phyloP scores from a whole-genome alignment of 108 stramenopile species.

The Skeletonema costatum region DNA sequence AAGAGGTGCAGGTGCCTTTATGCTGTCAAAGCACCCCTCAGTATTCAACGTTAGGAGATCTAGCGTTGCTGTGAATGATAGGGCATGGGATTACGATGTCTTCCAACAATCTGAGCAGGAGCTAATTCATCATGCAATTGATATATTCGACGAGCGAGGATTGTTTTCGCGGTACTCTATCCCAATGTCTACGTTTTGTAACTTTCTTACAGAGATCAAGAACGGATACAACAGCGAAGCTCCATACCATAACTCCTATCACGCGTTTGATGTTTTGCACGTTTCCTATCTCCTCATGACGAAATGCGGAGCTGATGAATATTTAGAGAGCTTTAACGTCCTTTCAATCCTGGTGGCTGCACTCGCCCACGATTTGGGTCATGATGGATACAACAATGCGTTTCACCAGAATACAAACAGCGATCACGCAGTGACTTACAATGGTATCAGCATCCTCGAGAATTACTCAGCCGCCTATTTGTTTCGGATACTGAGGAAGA shows the following conservation, averaged over 20 bases:
- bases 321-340: conserved; percentile 53
- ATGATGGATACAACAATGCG: conserved; percentile 68
- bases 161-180: conserved; percentile 53
- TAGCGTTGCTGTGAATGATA: conserved; percentile 34
- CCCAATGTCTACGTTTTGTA: conserved; percentile 46
- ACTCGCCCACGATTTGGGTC: conserved; percentile 69
- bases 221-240: conserved; percentile 37
- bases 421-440: conserved; percentile 66
- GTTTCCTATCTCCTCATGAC: conserved; percentile 55
- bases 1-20: conserved; percentile 20
- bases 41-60: conserved; percentile 26
- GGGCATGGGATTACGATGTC: conserved; percentile 55
- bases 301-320: conserved; percentile 49
- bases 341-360: conserved; percentile 60
- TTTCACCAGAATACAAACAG: conserved; percentile 56
- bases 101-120: conserved; percentile 44
- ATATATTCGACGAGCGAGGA: conserved; percentile 53
- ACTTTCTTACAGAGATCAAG: conserved; percentile 44
- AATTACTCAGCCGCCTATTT: conserved; percentile 63
- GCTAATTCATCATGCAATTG: conserved; percentile 45
- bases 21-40: conserved; percentile 26
- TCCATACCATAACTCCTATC: conserved; percentile 70
- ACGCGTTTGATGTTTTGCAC: conserved; percentile 69
- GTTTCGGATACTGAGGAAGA: conserved; percentile 54
- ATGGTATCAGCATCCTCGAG: conserved; percentile 65